Conservation (phyloP, 192 early-diverging fungal species). For the Globomyces pollinis-pini region DNA sequence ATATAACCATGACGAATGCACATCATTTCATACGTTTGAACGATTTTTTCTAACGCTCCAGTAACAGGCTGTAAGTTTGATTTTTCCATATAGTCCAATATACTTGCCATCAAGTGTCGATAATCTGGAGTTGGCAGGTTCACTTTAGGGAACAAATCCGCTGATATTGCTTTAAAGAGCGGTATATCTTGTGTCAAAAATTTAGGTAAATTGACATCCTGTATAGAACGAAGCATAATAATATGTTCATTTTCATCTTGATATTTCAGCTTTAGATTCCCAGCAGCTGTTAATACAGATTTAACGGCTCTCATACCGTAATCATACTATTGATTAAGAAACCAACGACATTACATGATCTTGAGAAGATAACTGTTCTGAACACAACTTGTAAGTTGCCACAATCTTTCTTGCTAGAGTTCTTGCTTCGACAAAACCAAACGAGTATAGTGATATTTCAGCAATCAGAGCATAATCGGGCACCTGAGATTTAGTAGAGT, state of each 20-base stretch:
- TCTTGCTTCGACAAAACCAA: constrained; percentile 51
- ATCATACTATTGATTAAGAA: too few relatives aligned
- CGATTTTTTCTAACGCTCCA: constrained; percentile 48
- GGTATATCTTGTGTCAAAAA: constrained; percentile 54
- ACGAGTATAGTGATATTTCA: constrained; percentile 56
- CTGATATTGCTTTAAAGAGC: constrained; percentile 52
- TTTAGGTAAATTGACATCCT: constrained; percentile 54
- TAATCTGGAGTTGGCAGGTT: constrained; percentile 51
- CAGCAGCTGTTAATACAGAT: constrained; percentile 53
- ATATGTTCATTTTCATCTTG: constrained; percentile 54
- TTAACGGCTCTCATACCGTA: constrained; percentile 60
- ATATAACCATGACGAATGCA: constrained; percentile 58
- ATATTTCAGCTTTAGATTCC: constrained; percentile 50
- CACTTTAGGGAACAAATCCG: constrained; percentile 53
- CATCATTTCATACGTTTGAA: constrained; percentile 61
- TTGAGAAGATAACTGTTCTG: constrained; percentile 56
- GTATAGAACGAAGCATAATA: constrained; percentile 52
- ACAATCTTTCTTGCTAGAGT: constrained; percentile 52
- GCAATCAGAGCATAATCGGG: constrained; percentile 57
- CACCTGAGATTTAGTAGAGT: constrained; percentile 42
- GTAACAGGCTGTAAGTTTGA: constrained; percentile 46
- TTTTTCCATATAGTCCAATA: constrained; percentile 39
- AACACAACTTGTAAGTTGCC: constrained; percentile 55
- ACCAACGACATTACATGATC: too few relatives aligned
- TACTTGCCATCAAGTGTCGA: constrained; percentile 35